A percentile compares a stretch with the other conserved stretches of the same genome.
Evolutionary conservation across 768 basidiomycete genomes (phyloP).

Genomic region (Russula compacta): DNA sequence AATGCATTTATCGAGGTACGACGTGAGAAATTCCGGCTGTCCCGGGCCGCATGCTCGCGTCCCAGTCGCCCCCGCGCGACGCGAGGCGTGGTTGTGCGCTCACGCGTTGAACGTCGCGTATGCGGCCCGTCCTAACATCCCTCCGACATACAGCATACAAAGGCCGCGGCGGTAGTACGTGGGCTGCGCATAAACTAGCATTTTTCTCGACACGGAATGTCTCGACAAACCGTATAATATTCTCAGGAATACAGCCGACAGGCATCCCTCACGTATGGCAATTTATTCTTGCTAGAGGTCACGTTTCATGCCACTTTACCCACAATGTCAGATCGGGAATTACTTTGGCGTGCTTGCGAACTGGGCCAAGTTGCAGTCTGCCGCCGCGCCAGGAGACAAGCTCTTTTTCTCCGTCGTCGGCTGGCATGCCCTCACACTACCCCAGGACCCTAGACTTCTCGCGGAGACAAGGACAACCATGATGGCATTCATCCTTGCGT

Average conservation of each 20-base stretch:
- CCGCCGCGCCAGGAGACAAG: constrained; percentile 46
- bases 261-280: constrained; percentile 74
- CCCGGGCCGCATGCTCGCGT: too few species aligned
- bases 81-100: too few species aligned
- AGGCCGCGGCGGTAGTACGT: too few species aligned
- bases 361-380: constrained; percentile 75
- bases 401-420: constrained; percentile 86
- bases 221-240: constrained; percentile 38
- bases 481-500: constrained; percentile 74
- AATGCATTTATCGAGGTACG: constrained; percentile 5
- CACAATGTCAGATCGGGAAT: constrained; percentile 67
- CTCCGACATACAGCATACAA: neutral
- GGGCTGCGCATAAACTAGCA: neutral
- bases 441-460: constrained; percentile 67
- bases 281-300: neutral
- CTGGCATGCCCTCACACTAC: constrained; percentile 89
- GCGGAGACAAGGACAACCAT: constrained; percentile 58
- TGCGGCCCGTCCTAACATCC: constrained; percentile 5
- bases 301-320: neutral
- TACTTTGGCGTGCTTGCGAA: constrained; percentile 85
- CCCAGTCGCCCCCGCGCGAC: too few species aligned
- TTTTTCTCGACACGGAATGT: neutral
- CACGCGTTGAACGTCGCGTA: neutral
- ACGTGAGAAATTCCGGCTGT: too few species aligned
- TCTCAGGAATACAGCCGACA: constrained; percentile 93